Conservation (phyloP, 306 rosid species). For the Acacia acuminata region DNA sequence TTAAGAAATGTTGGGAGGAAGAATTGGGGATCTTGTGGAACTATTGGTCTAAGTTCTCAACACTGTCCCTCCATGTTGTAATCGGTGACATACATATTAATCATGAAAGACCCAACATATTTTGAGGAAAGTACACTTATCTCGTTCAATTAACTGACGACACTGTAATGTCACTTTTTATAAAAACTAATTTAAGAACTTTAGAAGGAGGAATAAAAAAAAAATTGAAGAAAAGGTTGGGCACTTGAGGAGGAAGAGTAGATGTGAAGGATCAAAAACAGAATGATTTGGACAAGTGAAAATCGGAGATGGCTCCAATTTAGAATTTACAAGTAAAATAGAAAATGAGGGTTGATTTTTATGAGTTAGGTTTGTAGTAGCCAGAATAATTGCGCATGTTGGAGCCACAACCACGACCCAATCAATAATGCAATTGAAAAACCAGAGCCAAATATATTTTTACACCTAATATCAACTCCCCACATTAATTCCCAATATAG, state of each 20-base stretch:
- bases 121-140: not conserved
- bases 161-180: not conserved
- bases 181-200: not conserved
- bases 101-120: not conserved
- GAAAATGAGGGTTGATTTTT: not conserved
- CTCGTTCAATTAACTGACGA: not conserved
- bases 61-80: not conserved
- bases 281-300: constrained; percentile 6
- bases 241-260: constrained; percentile 2
- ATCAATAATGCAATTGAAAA: not conserved
- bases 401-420: not conserved
- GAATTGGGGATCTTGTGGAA: constrained; percentile 27
- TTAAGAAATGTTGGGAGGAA: constrained; percentile 22
- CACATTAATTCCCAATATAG: not conserved
- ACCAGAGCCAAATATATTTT: not conserved
- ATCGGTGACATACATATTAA: not conserved
- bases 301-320: not conserved
- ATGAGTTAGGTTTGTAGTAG: not conserved
- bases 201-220: not conserved
- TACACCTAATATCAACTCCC: not conserved
- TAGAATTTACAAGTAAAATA: not conserved
- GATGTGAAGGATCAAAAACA: not conserved
- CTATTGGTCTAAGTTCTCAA: constrained; percentile 43
- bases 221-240: not conserved
- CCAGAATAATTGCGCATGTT: constrained; percentile 22